phyloP scores from a whole-genome alignment of 768 basidiomycete species.

The Lactifluus hygrophoroides region DNA sequence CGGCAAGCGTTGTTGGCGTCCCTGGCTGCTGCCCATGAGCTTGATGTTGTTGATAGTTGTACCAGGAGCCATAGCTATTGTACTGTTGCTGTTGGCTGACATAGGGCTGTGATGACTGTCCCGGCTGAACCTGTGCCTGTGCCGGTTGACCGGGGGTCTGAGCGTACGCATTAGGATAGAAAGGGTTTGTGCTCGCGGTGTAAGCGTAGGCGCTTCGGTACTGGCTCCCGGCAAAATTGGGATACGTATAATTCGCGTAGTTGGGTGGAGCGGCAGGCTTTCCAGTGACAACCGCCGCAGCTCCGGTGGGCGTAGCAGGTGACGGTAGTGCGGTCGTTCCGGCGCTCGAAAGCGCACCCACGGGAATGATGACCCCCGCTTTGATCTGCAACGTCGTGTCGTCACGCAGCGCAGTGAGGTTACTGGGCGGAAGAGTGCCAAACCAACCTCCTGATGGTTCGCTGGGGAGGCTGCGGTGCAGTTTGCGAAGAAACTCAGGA shows the following conservation, averaged over 20 bases:
- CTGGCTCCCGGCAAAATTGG: slow-evolving; percentile 24
- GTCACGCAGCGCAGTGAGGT: slow-evolving; percentile 57
- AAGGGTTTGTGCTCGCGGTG: slow-evolving; percentile 29
- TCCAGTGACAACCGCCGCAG: slow-evolving; percentile 29
- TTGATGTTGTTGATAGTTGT: slow-evolving; percentile 33
- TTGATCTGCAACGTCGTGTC: slow-evolving; percentile 66
- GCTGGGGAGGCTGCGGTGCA: slow-evolving; percentile 61
- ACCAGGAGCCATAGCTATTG: slow-evolving; percentile 38
- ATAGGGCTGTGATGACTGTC: slow-evolving; percentile 34
- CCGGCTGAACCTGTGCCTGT: slow-evolving; percentile 17
- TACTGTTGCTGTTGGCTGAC: slow-evolving; percentile 30
- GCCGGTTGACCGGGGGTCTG: slow-evolving; percentile 23
- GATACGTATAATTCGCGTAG: slow-evolving; percentile 25
- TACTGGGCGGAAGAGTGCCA: slow-evolving; percentile 56
- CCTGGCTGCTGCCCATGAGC: slow-evolving; percentile 34
- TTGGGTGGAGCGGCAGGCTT: slow-evolving; percentile 24
- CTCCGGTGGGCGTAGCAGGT: slow-evolving; percentile 14
- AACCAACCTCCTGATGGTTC: slow-evolving; percentile 59
- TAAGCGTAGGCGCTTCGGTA: slow-evolving; percentile 35
- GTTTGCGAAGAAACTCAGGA: slow-evolving; percentile 52
- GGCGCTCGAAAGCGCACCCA: slow-evolving; percentile 7
- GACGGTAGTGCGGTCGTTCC: slow-evolving; percentile 15
- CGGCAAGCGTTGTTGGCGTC: slow-evolving; percentile 24
- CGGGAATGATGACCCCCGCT: slow-evolving; percentile 22
- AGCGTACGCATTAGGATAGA: slow-evolving; percentile 27